Base-by-base conservation (phyloP, 331 rosid genomes). In the Saraca asoca region DNA sequence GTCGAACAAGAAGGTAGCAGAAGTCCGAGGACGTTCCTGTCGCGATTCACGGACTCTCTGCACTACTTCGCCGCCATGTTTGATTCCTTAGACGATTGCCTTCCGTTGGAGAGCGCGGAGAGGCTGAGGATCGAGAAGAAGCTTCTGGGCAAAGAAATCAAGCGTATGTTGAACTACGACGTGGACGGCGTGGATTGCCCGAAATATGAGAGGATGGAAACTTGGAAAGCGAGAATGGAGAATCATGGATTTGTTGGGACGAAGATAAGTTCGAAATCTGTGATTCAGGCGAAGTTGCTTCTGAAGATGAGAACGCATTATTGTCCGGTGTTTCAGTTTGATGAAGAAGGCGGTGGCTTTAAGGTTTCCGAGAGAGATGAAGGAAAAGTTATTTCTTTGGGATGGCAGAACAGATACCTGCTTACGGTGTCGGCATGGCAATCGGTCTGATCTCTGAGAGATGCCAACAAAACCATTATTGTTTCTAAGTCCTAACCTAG, bases 331-430 rank as follows among this genome's bases (percentile, higher is more conserved):
- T 24, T 24, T 24, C 89, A 83, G 41, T 74, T 81, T 51, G 88
- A 85, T 13, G 91, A 71, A 35, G 95, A 83, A 5, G 72, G 71
- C 3, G 79, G 83, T 29, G 87, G 86, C 0, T 90, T 90, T 74
- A 79, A 78, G 79, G 87, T 87, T 46, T 79, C 82, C 5, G 96
- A 90, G 53, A 90, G 91, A 72, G 91, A 85, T 31, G 95, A 85
- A 49, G 90, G 88, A 57, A 80, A 64, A 56, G 89, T 90, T 15
- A 70, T 90, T 43, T 90, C 91, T 58, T 64, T 90, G 24, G 90
- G 91, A 20, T 90, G 96, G 96, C 95, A 90, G 68, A 78, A 85
- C 66, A 87, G 96, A 81, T 69, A 75, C 78, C 76, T 90, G 55
- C 86, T 85, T 5, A 85, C 91, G 0, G 88, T 83, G 38, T 83